Base-by-base conservation (phyloP, 2,329 filamentous ascomycete species). In the Tolypocladium ophioglossoides region DNA sequence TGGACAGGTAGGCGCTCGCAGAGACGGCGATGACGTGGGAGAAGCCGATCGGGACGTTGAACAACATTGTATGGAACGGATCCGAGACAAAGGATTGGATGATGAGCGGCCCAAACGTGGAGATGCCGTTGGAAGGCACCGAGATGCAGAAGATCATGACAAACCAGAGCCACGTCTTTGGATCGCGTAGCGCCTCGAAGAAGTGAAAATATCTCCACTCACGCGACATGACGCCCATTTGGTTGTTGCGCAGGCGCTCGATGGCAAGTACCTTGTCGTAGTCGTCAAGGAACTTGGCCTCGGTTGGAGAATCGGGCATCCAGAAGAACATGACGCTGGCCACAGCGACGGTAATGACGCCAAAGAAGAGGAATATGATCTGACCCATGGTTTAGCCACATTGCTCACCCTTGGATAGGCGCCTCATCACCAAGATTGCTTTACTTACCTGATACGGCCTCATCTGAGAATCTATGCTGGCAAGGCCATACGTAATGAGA, bases 131-230 rank as follows among this genome's bases (percentile, higher is more conserved):
- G 37, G 75, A 79, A 0, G 81, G 80, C 9, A 84, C 66, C 49
- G 78, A 78, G 58, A 84, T 78, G 51, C 78, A 70, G 40, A 80
- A 74, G 59, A 79, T 73, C 67, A 80, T 70, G n/a, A 64, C 59
- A 34, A 82, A 76, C 78, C 79, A 82, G 32, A 79, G 67, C 78
- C 78, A 85, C 0, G 80, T 82, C 64, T 85, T 84, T n/a, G 73
- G 58, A 56, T 85, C 82, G 0, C 74, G 58, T 12, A 78, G 63
- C 0, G 80, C 72, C 60, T 86, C 83, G 49, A 70, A 66, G 4
- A 80, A 68, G 55, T 82, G 78, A 16, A 72, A 65, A 61, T 71
- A 75, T 24, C 75, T 72, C 76, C 77, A 82, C 55, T 78, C 71
- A 4, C 74, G 73, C 2, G 73, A 78, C 55, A 76, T 72, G 32